These are phyloP conservation scores for Austroboletus novae-zelandiae DNA, from an alignment of 1,284 basidiomycete genomes.

Conservation along the genomic window DNA sequence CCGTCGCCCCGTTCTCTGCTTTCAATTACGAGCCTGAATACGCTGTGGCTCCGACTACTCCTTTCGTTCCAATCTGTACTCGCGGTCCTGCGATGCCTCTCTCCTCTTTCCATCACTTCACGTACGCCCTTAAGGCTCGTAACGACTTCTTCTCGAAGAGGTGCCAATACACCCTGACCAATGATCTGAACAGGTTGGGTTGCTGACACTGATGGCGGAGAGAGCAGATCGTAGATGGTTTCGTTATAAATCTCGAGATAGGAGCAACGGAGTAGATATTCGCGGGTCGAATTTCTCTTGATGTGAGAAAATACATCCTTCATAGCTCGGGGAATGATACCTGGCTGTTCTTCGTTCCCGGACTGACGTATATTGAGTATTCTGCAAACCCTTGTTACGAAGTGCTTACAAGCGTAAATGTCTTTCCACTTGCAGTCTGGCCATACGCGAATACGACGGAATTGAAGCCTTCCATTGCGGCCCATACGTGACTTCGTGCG, in stretches of 20 bases:
- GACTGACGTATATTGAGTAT: slow-evolving; percentile 9
- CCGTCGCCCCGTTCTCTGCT: slow-evolving; percentile 62
- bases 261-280: slow-evolving; percentile 91
- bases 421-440: slow-evolving; percentile 90
- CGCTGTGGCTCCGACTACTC: slow-evolving; percentile 89
- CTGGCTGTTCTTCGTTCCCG: slow-evolving; percentile 82
- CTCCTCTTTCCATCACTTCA: slow-evolving; percentile 82
- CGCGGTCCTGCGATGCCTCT: slow-evolving; percentile 86
- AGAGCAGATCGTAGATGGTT: slow-evolving; percentile 82
- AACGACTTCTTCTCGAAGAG: slow-evolving; percentile 88
- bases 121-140: slow-evolving; percentile 85
- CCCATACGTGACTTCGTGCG: slow-evolving; percentile 83
- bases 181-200: slow-evolving; percentile 71
- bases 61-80: slow-evolving; percentile 98
- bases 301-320: slow-evolving; percentile 80
- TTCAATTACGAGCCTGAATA: slow-evolving; percentile 87
- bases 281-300: slow-evolving; percentile 68
- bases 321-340: slow-evolving; percentile 93
- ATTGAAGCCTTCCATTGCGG: slow-evolving; percentile 97
- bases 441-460: slow-evolving; percentile 94
- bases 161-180: slow-evolving; percentile 61
- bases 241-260: slow-evolving; percentile 99
- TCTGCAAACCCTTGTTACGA: neutral
- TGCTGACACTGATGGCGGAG: slow-evolving; percentile 63
- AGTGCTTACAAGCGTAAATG: slow-evolving; percentile 73